Evolutionary conservation across 768 basidiomycete species (phyloP), one percentile per base, ranked within the genome.

Genomic region (Pleurotus platypus): DNA sequence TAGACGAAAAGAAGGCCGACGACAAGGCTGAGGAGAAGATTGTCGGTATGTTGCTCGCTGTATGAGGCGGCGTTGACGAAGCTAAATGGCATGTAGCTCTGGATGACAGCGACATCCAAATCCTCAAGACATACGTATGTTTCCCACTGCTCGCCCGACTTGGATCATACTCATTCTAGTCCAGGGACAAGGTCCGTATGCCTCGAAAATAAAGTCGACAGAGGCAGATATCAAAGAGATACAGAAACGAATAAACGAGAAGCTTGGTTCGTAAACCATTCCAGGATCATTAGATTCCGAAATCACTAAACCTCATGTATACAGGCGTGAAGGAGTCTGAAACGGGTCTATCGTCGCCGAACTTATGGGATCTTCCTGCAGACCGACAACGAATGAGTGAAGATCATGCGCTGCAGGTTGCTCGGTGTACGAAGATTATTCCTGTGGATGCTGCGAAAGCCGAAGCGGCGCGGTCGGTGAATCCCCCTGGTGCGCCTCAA

Each of bases 121-220:
- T 99, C 63, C 84, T 99, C 61, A 97, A 98, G 78, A 99, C 96
- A 58, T 98, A 98, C 72, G 96, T 93, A 72, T 58, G 86, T 63
- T 24, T 37, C 7, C 53, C 51, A 35, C 45, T 49, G 53, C 45
- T 30, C 5, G 18, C 37, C 4, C 39, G 16, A 24, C 22, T n/a
- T 37, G 27, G 9, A 26, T 54, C 48, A 40, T 43, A 15, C 56
- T 46, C 49, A 48, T 39, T 55, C 46, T 15, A 50, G 42, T 57
- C 20, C 68, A 98, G 94, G 96, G 97, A 55, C 96, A 98, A 90
- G 97, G 97, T 57, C 95, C 97, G 56, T 99, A 99, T 68, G 94
- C 94, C 0, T 75, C 79, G 27, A 85, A 87, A 61, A 78, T 98
- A 49, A 97, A 94, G 79, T 84, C 87, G 69, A 89, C 87, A 3